Evolutionary conservation across 345 rosid genomes (phyloP).

Genomic region (Erysimum cheiranthoides): DNA sequence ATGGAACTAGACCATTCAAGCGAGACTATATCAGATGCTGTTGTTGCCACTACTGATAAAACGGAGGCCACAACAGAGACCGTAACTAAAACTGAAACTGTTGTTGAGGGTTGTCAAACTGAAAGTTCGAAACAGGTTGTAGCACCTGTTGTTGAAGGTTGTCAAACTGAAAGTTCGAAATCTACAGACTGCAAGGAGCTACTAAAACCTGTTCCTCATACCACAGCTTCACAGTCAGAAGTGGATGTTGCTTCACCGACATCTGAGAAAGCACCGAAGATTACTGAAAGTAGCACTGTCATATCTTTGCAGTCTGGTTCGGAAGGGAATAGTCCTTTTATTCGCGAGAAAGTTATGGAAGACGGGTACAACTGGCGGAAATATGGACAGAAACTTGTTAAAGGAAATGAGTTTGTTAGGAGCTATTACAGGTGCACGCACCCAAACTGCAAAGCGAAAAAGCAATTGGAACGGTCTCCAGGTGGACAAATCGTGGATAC

Average conservation of each 20-base stretch:
- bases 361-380: constrained; percentile 96
- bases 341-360: constrained; percentile 76
- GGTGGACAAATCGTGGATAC: constrained; percentile 72
- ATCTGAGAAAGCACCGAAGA: constrained; percentile 45
- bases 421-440: constrained; percentile 92
- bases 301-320: constrained; percentile 50
- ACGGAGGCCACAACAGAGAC: constrained; percentile 42
- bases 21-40: constrained; percentile 50
- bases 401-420: constrained; percentile 86
- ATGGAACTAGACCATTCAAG: constrained; percentile 49
- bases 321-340: constrained; percentile 62
- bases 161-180: constrained; percentile 36
- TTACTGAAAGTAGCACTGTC: constrained; percentile 45
- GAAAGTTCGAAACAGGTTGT: constrained; percentile 42
- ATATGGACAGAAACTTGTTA: constrained; percentile 93
- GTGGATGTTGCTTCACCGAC: constrained; percentile 47
- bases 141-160: constrained; percentile 35
- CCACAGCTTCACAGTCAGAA: constrained; percentile 43
- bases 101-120: constrained; percentile 31
- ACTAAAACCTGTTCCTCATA: constrained; percentile 33
- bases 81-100: constrained; percentile 37
- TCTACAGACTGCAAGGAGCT: constrained; percentile 43
- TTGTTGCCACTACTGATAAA: constrained; percentile 46
- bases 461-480: constrained; percentile 78
- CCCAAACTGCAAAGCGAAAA: constrained; percentile 82